These are phyloP conservation scores for Acarospora socialis DNA, from an alignment of 2,329 filamentous ascomycete species.

Conservation along the genomic window DNA sequence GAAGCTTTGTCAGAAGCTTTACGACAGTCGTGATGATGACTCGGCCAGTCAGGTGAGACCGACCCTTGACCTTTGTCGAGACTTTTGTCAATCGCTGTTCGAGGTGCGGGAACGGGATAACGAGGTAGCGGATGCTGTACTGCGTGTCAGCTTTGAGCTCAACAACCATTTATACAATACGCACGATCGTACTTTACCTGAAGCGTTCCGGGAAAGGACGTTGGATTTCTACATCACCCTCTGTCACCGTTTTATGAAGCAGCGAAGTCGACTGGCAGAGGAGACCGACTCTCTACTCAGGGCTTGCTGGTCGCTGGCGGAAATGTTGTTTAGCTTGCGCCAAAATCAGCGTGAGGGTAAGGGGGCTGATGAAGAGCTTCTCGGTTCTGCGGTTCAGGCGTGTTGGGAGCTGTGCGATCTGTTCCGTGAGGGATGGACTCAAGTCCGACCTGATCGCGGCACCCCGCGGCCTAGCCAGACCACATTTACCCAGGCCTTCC, in stretches of 20 bases:
- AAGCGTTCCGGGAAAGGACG: slow-evolving; percentile 76
- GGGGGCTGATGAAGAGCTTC: slow-evolving; percentile 62
- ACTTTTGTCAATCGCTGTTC: slow-evolving; percentile 85
- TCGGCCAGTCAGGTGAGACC: slow-evolving; percentile 53
- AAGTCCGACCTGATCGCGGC: slow-evolving; percentile 69
- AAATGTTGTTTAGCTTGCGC: slow-evolving; percentile 83
- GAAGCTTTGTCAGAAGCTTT: slow-evolving; percentile 80
- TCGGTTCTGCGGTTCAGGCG: slow-evolving; percentile 77
- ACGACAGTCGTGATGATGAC: slow-evolving; percentile 63
- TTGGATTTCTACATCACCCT: slow-evolving; percentile 89
- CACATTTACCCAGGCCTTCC: slow-evolving; percentile 48
- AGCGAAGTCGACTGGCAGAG: slow-evolving; percentile 60
- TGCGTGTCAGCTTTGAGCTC: slow-evolving; percentile 85
- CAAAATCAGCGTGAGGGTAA: slow-evolving; percentile 66
- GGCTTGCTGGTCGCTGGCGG: slow-evolving; percentile 79
- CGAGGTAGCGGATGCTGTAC: slow-evolving; percentile 67
- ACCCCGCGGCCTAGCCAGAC: slow-evolving; percentile 72
- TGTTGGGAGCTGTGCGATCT: slow-evolving; percentile 93
- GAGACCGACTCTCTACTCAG: slow-evolving; percentile 74
- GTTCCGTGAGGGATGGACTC: slow-evolving; percentile 83
- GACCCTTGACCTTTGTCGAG: slow-evolving; percentile 74
- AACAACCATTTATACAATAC: slow-evolving; percentile 94
- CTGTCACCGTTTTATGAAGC: slow-evolving; percentile 93
- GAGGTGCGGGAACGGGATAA: slow-evolving; percentile 68
- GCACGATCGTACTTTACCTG: slow-evolving; percentile 69